A percentile compares a stretch with the other conserved stretches of the same genome.
Evolutionary conservation across 345 rosid genomes (phyloP).

Genomic region (rapeseed (Brassica napus)): Da-Ae NC_063445.1:1492501-1493000

Average conservation of each 20-base stretch:
- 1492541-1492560: slow-evolving; percentile 86
- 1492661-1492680: not conserved
- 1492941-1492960: too few relatives aligned
- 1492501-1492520: slow-evolving; percentile 97
- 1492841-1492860: slow-evolving; percentile 7
- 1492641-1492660: slow-evolving; percentile 7
- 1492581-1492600: slow-evolving; percentile 90
- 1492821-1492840: not conserved
- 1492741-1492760: not conserved
- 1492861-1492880: not conserved
- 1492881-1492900: not conserved
- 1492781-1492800: not conserved
- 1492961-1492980: not conserved
- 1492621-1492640: not conserved
- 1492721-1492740: not conserved
- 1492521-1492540: slow-evolving; percentile 89
- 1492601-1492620: not conserved
- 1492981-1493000: not conserved
- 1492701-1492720: not conserved
- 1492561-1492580: slow-evolving; percentile 78
- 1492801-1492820: not conserved
- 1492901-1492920: not conserved
- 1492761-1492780: not conserved
- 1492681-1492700: not conserved
- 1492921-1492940: too few relatives aligned